Evolutionary conservation across 2,329 filamentous ascomycete species (phyloP).

Genomic region (Cryphonectria nitschkei): DNA sequence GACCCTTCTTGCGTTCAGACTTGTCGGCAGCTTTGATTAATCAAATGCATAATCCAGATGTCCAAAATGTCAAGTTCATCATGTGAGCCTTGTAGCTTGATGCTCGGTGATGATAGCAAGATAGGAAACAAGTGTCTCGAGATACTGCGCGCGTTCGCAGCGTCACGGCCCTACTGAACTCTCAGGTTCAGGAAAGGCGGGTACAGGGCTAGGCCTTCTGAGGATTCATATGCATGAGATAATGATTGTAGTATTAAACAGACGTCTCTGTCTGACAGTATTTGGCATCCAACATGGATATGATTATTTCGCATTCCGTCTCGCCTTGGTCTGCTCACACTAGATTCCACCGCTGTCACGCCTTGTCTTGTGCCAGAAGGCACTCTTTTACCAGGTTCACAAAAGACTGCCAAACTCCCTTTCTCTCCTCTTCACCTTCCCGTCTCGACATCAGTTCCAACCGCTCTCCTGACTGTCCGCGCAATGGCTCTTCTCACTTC

Average conservation of each 20-base stretch:
- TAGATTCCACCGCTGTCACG: neutral
- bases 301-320: neutral
- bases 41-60: slow-evolving; percentile 11
- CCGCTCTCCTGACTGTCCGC: slow-evolving; percentile 18
- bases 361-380: neutral
- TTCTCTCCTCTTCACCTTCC: neutral
- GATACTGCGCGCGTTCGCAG: neutral
- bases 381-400: neutral
- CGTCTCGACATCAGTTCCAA: neutral
- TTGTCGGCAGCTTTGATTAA: slow-evolving; percentile 6
- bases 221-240: neutral
- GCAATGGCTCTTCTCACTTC: slow-evolving; percentile 25
- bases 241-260: neutral
- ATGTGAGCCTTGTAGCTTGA: slow-evolving; percentile 17
- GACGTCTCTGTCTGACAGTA: neutral
- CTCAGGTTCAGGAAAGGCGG: neutral
- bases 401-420: too few species aligned
- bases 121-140: neutral
- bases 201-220: neutral
- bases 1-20: neutral
- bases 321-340: neutral
- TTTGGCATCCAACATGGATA: neutral
- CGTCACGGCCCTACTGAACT: neutral
- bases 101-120: neutral
- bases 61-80: slow-evolving; percentile 26